These are phyloP conservation scores for Solanum corneliomulleri DNA, from an alignment of 257 asterid species.

Conservation along the genomic window DNA sequence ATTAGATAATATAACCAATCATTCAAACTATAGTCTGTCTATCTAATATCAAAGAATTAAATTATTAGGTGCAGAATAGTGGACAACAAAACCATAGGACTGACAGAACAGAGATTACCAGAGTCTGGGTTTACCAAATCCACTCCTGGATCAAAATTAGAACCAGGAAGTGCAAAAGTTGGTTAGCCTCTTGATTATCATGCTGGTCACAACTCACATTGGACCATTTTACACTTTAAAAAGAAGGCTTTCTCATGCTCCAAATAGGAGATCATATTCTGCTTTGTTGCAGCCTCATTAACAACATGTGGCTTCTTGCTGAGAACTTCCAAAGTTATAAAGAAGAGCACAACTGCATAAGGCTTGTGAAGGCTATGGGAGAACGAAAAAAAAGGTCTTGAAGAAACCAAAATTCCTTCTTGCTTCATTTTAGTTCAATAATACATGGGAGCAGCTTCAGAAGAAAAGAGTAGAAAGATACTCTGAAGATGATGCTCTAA, in stretches of 20 bases:
- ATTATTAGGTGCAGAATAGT: neutral
- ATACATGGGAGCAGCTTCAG: neutral
- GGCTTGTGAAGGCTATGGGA: neutral
- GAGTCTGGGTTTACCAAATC: neutral
- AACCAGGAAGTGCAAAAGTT: neutral
- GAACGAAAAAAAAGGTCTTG: neutral
- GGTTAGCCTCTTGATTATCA: neutral
- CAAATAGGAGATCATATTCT: neutral
- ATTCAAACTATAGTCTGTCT: neutral
- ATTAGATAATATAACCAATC: neutral
- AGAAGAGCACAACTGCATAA: neutral
- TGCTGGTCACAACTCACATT: neutral
- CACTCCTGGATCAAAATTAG: neutral
- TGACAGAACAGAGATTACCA: neutral
- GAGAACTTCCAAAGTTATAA: neutral
- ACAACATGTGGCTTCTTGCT: neutral
- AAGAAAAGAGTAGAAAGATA: neutral
- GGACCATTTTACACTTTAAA: neutral
- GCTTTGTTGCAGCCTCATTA: neutral
- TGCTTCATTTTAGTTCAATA: neutral
- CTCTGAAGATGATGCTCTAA: neutral
- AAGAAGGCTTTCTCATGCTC: neutral
- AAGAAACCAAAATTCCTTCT: neutral
- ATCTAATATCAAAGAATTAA: neutral
- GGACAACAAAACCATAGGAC: neutral